Evolutionary conservation across 257 asterid species (phyloP), one percentile per base, ranked within the genome.

Genomic region (Lavandula angustifolia): DNA sequence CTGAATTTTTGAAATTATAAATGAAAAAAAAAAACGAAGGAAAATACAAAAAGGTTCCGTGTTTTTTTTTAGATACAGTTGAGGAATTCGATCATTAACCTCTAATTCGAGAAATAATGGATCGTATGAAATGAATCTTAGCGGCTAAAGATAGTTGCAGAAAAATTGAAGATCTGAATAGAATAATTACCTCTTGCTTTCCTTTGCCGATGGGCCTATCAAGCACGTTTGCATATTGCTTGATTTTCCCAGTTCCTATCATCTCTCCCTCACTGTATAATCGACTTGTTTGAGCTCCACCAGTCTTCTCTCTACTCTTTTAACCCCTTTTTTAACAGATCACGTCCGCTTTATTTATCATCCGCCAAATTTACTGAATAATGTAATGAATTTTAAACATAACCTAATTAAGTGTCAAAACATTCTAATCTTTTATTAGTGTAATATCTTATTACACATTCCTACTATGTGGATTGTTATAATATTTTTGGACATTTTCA

Each of bases 181-280:
- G 4, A 3, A 33, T 17, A 44, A 44, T 9, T 74, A 92, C 99
- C 97, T 92, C 99, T 80, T 92, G 97, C 68, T 89, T 92, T 60
- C 97, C 99, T 78, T 92, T 92, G 82, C 96, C 76, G 57, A 92
- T 77, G 43, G 99, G 99, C 72, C 81, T 83, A 48, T 89, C 97
- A 9, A 92, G 80, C 33, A 92, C 95, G 77, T 89, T 89, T 0
- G 88, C 49, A 54, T 89, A 89, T 72, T 87, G 99, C 82, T 89
- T 89, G 48, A 84, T 84, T 78, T 89, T 89, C 69, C 99, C 97
- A 63, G 71, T 91, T 76, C 94, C 87, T 46, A 89, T 88, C 96
- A 92, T 92, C 60, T 42, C 56, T 52, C 33, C 14, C 18, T 44
- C 54, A 16, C 17, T 31, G 18, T n/a, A 35, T 49, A 42, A 18